Conservation (phyloP, 371 early-diverging fungal species). For the Syncephalastrum contaminatum region DNA sequence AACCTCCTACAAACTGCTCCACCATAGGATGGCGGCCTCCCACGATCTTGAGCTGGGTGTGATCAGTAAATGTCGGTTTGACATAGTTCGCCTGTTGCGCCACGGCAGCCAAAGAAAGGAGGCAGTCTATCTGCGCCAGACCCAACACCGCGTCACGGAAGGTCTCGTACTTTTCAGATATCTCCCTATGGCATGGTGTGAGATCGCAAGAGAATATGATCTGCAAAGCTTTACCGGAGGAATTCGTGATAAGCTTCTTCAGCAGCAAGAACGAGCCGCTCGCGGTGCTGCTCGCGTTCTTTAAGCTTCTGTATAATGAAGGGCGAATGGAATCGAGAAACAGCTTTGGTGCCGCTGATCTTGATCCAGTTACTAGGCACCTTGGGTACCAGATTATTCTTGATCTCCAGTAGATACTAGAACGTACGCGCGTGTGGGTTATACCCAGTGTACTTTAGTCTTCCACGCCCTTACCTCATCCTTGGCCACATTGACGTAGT, state of each 20-base stretch:
- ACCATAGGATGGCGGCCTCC: conserved; percentile 69
- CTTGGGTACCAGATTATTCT: conserved; percentile 40
- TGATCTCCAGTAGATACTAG: conserved; percentile 68
- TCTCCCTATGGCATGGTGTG: conserved; percentile 24
- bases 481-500: conserved; percentile 58
- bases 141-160: conserved; percentile 63
- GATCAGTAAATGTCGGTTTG: conserved; percentile 61
- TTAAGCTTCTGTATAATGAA: conserved; percentile 62
- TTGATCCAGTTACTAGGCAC: conserved; percentile 79
- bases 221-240: conserved; percentile 16
- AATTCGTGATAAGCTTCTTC: conserved; percentile 62
- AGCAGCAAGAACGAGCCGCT: conserved; percentile 59
- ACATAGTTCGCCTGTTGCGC: conserved; percentile 69
- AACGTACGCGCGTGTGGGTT: neutral
- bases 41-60: conserved; percentile 39
- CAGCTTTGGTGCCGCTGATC: conserved; percentile 76
- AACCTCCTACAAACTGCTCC: conserved; percentile 27
- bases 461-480: conserved; percentile 50
- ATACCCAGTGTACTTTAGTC: neutral
- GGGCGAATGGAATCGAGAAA: conserved; percentile 83
- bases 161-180: conserved; percentile 60
- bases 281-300: conserved; percentile 72
- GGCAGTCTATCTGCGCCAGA: conserved; percentile 74
- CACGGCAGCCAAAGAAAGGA: conserved; percentile 68
- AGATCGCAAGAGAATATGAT: neutral